Evolutionary conservation across 2,329 filamentous ascomycete species (phyloP).

Genomic region (Aureobasidium sp.): DNA sequence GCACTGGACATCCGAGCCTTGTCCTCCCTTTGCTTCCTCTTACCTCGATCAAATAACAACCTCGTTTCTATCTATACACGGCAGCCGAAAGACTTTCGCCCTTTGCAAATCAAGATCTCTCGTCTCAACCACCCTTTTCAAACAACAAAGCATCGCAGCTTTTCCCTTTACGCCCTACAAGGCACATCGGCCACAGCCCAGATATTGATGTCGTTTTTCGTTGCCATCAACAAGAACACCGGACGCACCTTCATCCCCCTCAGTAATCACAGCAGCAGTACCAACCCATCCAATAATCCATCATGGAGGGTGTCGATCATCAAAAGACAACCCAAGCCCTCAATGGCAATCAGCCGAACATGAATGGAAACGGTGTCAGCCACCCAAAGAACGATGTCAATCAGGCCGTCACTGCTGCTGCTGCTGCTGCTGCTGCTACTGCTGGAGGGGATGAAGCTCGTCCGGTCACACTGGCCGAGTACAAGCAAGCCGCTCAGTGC

Average conservation of each 20-base stretch:
- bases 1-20: not conserved
- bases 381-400: not conserved
- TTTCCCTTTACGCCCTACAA: not conserved
- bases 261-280: constrained; percentile 34
- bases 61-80: not conserved
- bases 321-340: constrained; percentile 22
- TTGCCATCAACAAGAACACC: constrained; percentile 38
- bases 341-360: constrained; percentile 29
- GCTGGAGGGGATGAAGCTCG: constrained; percentile 49
- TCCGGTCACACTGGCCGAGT: constrained; percentile 57
- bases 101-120: not conserved
- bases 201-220: constrained; percentile 30
- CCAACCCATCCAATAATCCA: constrained; percentile 33
- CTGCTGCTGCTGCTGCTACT: not conserved
- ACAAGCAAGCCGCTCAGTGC: constrained; percentile 62
- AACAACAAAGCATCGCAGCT: not conserved
- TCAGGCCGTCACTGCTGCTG: constrained; percentile 5
- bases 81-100: not conserved
- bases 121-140: not conserved
- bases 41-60: not conserved
- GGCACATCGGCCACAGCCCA: not conserved
- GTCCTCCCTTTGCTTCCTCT: not conserved
- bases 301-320: constrained; percentile 39
- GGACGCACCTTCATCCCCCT: constrained; percentile 42
- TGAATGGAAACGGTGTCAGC: constrained; percentile 26